phyloP scores from a whole-genome alignment of 2,329 filamentous ascomycete species.

The Paracamarosporium sp. region DNA sequence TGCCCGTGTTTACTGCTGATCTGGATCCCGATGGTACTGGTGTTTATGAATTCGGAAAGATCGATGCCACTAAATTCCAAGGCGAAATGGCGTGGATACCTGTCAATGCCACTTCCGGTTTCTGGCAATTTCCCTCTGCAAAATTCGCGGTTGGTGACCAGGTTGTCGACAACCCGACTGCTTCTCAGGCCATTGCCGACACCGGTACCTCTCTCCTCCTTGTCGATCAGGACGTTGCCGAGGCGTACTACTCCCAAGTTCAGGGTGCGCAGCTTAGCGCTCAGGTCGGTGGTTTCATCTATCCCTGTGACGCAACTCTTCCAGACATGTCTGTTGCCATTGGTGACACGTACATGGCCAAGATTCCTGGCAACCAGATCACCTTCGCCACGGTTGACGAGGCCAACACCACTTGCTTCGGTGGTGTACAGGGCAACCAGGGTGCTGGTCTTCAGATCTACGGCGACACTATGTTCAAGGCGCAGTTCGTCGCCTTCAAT shows the following conservation, averaged over 20 bases:
- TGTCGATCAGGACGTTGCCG: conserved; percentile 60
- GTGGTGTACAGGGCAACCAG: conserved; percentile 67
- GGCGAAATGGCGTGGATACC: conserved; percentile 68
- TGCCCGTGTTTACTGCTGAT: conserved; percentile 75
- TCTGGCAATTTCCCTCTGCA: conserved; percentile 71
- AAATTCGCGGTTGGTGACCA: conserved; percentile 64
- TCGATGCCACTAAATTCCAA: conserved; percentile 68
- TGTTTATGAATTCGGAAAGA: conserved; percentile 75
- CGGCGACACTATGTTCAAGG: conserved; percentile 67
- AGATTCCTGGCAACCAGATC: conserved; percentile 57
- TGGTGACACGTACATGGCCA: conserved; percentile 64
- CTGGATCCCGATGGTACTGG: conserved; percentile 67
- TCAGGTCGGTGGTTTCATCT: conserved; percentile 52
- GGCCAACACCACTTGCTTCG: conserved; percentile 66
- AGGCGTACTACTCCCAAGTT: conserved; percentile 54
- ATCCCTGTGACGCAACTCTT: conserved; percentile 50
- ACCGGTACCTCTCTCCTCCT: conserved; percentile 70
- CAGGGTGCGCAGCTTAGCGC: conserved; percentile 44
- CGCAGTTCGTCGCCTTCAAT: conserved; percentile 67
- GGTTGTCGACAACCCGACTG: conserved; percentile 60
- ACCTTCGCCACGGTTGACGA: conserved; percentile 47
- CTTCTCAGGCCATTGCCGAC: conserved; percentile 54
- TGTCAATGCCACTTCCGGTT: conserved; percentile 68
- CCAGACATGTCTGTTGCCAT: conserved; percentile 61
- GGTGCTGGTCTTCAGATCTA: conserved; percentile 65